Percentiles rank a stretch among this genome's conserved stretches.
phyloP scores from a whole-genome alignment of 495 filamentous ascomycete species.

The Hypoxylon cercidicola region DNA sequence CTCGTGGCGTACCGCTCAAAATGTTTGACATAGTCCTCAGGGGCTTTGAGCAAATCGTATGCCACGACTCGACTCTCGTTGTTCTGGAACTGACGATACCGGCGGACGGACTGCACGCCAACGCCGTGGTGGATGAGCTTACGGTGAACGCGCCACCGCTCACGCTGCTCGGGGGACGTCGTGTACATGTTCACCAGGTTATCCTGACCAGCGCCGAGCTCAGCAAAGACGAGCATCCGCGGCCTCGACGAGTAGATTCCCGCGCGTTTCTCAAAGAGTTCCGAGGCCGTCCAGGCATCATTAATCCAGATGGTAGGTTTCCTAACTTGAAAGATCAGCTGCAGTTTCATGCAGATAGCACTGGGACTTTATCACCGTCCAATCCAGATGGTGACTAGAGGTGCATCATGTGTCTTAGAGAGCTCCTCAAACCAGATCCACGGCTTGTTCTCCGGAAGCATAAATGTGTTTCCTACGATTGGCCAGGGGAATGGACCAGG shows the following conservation, averaged over 20 bases:
- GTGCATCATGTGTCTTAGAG: constrained; percentile 62
- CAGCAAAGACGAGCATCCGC: constrained; percentile 67
- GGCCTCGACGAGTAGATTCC: constrained; percentile 65
- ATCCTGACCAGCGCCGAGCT: constrained; percentile 67
- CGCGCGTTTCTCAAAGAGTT: constrained; percentile 66
- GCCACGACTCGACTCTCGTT: constrained; percentile 65
- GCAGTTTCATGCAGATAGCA: neutral
- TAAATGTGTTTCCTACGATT: constrained; percentile 66
- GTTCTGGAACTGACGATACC: constrained; percentile 69
- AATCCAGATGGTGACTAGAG: constrained; percentile 72
- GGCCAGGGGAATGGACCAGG: constrained; percentile 65
- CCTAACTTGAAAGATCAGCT: constrained; percentile 40
- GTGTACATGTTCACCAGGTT: constrained; percentile 68
- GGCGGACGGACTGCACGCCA: constrained; percentile 67
- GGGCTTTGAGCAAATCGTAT: constrained; percentile 60
- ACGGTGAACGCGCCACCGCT: constrained; percentile 69
- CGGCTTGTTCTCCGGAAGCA: constrained; percentile 68
- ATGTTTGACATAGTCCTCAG: constrained; percentile 67
- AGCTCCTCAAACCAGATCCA: constrained; percentile 73
- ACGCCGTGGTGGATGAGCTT: constrained; percentile 71
- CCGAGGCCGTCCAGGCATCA: constrained; percentile 68
- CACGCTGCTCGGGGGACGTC: constrained; percentile 59
- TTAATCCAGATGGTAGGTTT: constrained; percentile 74
- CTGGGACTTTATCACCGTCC: constrained; percentile 53
- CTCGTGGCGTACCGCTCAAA: constrained; percentile 72